Percentiles rank a stretch among this genome's conserved stretches.
phyloP scores from a whole-genome alignment of 2,329 filamentous ascomycete genomes.

The Phoma sp. region DNA sequence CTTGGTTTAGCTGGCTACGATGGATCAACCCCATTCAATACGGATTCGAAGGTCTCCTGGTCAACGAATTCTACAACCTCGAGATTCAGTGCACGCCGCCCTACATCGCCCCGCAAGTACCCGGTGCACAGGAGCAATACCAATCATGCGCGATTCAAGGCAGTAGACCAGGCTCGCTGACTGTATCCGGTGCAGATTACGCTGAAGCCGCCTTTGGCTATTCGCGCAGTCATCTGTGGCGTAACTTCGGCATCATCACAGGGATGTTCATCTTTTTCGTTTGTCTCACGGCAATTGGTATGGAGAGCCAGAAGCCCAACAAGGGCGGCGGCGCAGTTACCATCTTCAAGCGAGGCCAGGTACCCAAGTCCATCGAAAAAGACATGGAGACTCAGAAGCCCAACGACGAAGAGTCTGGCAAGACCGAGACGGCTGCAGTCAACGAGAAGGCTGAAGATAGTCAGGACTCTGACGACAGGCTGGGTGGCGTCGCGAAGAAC shows the following conservation, averaged over 20 bases:
- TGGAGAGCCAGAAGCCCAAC: conserved; percentile 63
- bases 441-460: conserved; percentile 33
- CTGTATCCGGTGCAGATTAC: conserved; percentile 63
- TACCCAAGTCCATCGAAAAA: conserved; percentile 64
- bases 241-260: conserved; percentile 61
- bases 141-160: conserved; percentile 68
- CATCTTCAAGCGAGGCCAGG: conserved; percentile 68
- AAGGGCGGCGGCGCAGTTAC: conserved; percentile 66
- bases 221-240: conserved; percentile 65
- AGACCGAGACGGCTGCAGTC: conserved; percentile 39
- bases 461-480: conserved; percentile 30
- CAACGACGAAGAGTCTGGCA: conserved; percentile 60
- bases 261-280: conserved; percentile 59
- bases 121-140: conserved; percentile 54
- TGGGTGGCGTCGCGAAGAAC: conserved; percentile 64
- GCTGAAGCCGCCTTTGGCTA: conserved; percentile 64
- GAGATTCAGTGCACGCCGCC: conserved; percentile 62
- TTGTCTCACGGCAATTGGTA: conserved; percentile 52
- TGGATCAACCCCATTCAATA: conserved; percentile 68
- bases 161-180: conserved; percentile 58
- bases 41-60: conserved; percentile 70
- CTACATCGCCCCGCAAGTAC: conserved; percentile 62
- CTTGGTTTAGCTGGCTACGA: conserved; percentile 49
- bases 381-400: conserved; percentile 61
- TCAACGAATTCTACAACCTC: conserved; percentile 72